These are phyloP conservation scores for Phaseolus lunatus DNA, from an alignment of 306 rosid genomes.

Conservation along the genomic window DNA sequence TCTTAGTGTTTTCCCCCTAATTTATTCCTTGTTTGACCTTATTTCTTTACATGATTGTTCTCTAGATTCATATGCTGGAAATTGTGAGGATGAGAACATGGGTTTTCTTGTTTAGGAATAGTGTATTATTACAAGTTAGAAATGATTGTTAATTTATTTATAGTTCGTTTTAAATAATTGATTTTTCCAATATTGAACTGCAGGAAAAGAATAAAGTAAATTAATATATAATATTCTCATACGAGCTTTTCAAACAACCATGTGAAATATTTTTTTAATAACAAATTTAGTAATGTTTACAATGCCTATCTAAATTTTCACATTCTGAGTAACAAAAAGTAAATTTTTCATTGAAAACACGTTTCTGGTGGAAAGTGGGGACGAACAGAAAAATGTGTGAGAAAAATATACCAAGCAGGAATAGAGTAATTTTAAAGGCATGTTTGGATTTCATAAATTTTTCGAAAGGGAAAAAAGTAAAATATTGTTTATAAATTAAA, in stretches of 20 bases:
- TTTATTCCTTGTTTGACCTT: slow-evolving; percentile 22
- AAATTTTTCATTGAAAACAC: no score
- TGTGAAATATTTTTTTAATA: neutral
- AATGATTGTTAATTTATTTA: neutral
- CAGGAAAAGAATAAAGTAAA: neutral
- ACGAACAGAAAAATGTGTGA: no score
- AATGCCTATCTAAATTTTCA: no score
- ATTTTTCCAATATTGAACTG: neutral
- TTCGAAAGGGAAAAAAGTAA: no score
- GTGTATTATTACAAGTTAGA: neutral
- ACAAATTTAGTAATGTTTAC: no score
- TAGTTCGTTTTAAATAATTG: no score
- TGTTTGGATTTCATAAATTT: no score
- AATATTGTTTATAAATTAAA: no score
- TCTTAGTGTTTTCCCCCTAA: neutral
- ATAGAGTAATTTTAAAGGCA: no score
- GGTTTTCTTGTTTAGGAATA: neutral
- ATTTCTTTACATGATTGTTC: neutral
- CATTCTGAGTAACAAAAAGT: no score
- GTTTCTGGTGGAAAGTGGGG: no score
- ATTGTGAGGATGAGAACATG: neutral
- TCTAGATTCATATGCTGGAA: neutral
- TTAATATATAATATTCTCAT: neutral
- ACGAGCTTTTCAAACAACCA: neutral
- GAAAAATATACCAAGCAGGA: no score